Base-by-base conservation (phyloP, 495 filamentous ascomycete species). In the Daldinia grandis region DNA sequence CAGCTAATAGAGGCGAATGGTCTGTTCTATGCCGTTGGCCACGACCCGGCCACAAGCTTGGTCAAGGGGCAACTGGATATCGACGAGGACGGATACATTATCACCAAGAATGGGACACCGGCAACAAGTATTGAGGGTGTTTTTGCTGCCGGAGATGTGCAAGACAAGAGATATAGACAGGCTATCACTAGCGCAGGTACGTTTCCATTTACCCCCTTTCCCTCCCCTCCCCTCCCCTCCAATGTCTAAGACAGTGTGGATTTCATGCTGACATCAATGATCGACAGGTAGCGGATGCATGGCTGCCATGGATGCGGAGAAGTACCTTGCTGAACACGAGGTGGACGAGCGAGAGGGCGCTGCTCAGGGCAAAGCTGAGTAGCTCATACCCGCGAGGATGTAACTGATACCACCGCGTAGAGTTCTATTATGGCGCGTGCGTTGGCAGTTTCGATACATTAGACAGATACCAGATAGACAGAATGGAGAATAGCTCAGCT, bases 81-180 rank as follows among this genome's bases (percentile, higher is more conserved):
- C 64, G 95, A 99, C 77, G 86, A 85, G 51, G 95, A 98, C 62
- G 85, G 85, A 1, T 99, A 99, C 78, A 89, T 99, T 38, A 75
- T 94, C 69, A 98, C 96, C 44, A 87, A 91, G 79, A 90, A 95
- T 3, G 95, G 95, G 30, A 95, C 93, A 56, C 93, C 92, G 69
- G 86, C 89, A 69, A 99, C 95, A 47, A 97, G 88, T 78, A 78
- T 97, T 5, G 88, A 93, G 78, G 95, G 95, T 75, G 92, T 99
- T 8, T 99, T 98, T 79, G 95, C 95, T 57, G 95, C 94, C 49
- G 95, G 95, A 56, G 95, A 99, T 76, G 95, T 99, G 19, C 96
- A 98, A 83, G 96, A 99, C 78, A 98, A 98, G 88, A 89, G 91
- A 74, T 99, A 99, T 80, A 87, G 96, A 77, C 95, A 99, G 83